A percentile compares a stretch with the other conserved stretches of the same genome.
phyloP scores from a whole-genome alignment of 2,329 filamentous ascomycete genomes.

The Ophiostoma sp. region DNA sequence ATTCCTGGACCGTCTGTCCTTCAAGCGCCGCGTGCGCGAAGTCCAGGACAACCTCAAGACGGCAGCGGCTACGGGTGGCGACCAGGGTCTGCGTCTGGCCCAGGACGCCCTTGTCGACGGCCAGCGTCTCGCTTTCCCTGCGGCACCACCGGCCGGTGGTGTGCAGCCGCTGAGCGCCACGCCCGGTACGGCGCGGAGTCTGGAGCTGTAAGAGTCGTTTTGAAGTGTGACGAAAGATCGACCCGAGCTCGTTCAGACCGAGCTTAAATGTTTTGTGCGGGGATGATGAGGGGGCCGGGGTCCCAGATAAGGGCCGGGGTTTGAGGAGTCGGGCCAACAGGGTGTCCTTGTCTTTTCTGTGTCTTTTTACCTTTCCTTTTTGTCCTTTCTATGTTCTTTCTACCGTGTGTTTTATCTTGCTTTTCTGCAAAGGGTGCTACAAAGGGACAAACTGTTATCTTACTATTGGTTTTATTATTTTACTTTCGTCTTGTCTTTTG shows the following conservation, averaged over 20 bases:
- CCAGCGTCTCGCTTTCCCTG: slow-evolving; percentile 56
- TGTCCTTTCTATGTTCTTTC: background rate
- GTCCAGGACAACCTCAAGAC: slow-evolving; percentile 73
- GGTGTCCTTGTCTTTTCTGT: background rate
- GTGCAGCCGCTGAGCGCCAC: slow-evolving; percentile 58
- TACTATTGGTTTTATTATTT: slow-evolving; percentile 4
- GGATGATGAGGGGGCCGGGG: background rate
- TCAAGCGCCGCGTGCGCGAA: slow-evolving; percentile 82
- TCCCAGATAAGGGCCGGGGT: background rate
- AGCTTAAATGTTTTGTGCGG: background rate
- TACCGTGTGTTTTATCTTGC: slow-evolving; percentile 1
- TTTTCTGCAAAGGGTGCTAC: slow-evolving; percentile 17
- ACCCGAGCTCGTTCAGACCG: background rate
- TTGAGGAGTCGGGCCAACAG: background rate
- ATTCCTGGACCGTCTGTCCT: slow-evolving; percentile 86
- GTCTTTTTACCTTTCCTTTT: background rate
- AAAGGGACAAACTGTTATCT: slow-evolving; percentile 10
- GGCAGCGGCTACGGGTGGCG: slow-evolving; percentile 51
- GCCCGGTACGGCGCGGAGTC: slow-evolving; percentile 55
- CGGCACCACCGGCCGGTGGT: slow-evolving; percentile 43
- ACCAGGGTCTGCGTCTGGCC: slow-evolving; percentile 51
- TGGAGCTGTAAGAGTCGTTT: slow-evolving; percentile 48
- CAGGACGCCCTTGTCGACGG: slow-evolving; percentile 51
- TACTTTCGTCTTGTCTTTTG: background rate
- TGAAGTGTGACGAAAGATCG: background rate